Conservation (phyloP, 805 yeast species). For the Wickerhamiella slavikovae region DNA sequence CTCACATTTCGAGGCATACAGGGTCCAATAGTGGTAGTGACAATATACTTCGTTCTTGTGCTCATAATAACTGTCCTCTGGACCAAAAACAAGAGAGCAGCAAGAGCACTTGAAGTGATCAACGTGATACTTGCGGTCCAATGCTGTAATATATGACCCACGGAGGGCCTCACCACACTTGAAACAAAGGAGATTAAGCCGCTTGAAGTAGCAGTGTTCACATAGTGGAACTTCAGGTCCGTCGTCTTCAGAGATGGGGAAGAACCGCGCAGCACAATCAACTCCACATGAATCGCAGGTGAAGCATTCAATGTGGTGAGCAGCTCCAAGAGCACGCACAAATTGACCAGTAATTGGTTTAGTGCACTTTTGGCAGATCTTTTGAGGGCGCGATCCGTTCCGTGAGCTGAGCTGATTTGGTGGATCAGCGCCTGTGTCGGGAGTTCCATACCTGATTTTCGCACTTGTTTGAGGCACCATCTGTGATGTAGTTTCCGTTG, state of each 20-base stretch:
- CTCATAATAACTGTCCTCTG: slow-evolving; percentile 82
- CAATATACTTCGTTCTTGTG: slow-evolving; percentile 69
- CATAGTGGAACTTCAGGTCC: slow-evolving; percentile 35
- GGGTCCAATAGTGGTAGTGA: slow-evolving; percentile 76
- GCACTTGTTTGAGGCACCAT: background rate
- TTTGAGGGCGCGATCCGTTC: background rate
- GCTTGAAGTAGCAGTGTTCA: slow-evolving; percentile 78
- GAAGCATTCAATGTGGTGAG: slow-evolving; percentile 78
- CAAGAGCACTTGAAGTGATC: slow-evolving; percentile 88
- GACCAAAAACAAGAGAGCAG: slow-evolving; percentile 70
- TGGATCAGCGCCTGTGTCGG: background rate
- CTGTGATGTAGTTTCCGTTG: too few relatives aligned
- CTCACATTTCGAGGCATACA: slow-evolving; percentile 74
- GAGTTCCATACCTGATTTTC: background rate
- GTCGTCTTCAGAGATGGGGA: slow-evolving; percentile 40
- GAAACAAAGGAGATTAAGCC: slow-evolving; percentile 68
- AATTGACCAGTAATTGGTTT: slow-evolving; percentile 47
- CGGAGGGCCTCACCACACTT: slow-evolving; percentile 71
- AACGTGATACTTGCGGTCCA: slow-evolving; percentile 78
- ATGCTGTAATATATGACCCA: slow-evolving; percentile 85
- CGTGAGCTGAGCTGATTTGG: background rate
- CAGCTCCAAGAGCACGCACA: slow-evolving; percentile 61
- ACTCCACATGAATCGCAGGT: slow-evolving; percentile 66
- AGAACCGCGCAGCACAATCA: slow-evolving; percentile 70
- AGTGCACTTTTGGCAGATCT: slow-evolving; percentile 32